These are phyloP conservation scores for Symbiodinium pilosum DNA, from an alignment of 73 alveolate species.

Conservation along the genomic window DNA sequence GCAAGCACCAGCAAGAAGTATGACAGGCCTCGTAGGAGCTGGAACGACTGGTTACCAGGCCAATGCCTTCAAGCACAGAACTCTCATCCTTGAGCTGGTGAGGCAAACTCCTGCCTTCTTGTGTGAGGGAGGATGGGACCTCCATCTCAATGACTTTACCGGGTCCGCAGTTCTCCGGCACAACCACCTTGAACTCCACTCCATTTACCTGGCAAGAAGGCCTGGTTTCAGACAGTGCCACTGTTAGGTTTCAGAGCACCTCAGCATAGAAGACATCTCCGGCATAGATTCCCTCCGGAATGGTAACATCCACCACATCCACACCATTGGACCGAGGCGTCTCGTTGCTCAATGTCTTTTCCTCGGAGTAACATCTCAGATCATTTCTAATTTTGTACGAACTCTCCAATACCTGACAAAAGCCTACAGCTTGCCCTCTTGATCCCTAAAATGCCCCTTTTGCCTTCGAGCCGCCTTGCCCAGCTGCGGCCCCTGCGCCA, in stretches of 20 bases:
- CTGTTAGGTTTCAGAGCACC: not conserved
- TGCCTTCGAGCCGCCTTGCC: conserved; percentile 8
- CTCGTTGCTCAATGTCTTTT: not conserved
- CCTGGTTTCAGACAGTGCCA: not conserved
- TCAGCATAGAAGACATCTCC: conserved; percentile 9
- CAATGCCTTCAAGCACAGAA: not conserved
- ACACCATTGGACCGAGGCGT: conserved; percentile 11
- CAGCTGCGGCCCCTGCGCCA: conserved; percentile 5
- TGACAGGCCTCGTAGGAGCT: not conserved
- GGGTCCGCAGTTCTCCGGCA: conserved; percentile 39
- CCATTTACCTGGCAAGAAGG: not conserved
- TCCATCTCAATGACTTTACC: conserved; percentile 22
- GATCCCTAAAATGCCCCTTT: no score
- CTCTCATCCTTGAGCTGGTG: not conserved
- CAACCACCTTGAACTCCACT: conserved; percentile 34
- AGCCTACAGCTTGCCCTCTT: no score
- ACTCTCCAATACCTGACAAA: no score
- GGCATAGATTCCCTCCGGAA: not conserved
- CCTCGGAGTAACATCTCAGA: no score
- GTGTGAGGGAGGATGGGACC: conserved; percentile 11
- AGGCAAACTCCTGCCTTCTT: not conserved
- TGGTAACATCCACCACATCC: conserved; percentile 10
- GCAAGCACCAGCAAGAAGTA: not conserved
- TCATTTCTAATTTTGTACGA: no score
- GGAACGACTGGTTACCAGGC: not conserved